Evolutionary conservation across 306 rosid genomes (phyloP), one percentile per base, ranked within the genome.

Genomic region (Malus orientalis): DNA sequence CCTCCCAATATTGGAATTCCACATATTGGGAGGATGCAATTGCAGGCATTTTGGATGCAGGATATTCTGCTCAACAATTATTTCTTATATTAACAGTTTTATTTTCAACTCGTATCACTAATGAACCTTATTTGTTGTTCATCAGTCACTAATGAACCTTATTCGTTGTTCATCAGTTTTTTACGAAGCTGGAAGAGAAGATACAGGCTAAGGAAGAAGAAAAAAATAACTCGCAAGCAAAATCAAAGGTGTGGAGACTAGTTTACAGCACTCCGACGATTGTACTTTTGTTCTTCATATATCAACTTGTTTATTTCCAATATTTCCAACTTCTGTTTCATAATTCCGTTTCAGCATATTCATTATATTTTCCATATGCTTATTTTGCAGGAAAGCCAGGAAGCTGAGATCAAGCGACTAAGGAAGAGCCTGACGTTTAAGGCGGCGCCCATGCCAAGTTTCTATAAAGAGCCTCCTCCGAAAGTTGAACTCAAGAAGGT

Each of bases 361-460:
- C 14, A 1, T 18, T 64, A 19, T 42, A 27, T 62, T 32, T 62
- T 62, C 12, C 51, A 19, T 66, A 23, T 78, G 78, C 25, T 27
- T 73, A 27, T 74, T 45, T 69, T 70, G 70, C 87, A 95, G 97
- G 98, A 95, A 81, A 81, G 67, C 81, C 97, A 89, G 70, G 93
- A 90, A 75, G 96, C 87, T 23, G 97, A 95, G 91, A 92, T 95
- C 81, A 95, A 92, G 88, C 85, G 74, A 78, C 83, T 95, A 77
- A 90, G 98, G 82, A 95, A 95, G 81, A 88, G 71, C 54, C 42
- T 95, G 96, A 74, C 87, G 81, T 95, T 95, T 75, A 95, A 85
- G 85, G 98, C 98, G 30, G 76, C 97, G 29, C 97, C 98, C 59
- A 90, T 95, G 97, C 98, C 98, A 38, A 88, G 76, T 84, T 95